Conservation (phyloP, 2,329 filamentous ascomycete genomes). For the Gnomoniopsis sp. region DNA sequence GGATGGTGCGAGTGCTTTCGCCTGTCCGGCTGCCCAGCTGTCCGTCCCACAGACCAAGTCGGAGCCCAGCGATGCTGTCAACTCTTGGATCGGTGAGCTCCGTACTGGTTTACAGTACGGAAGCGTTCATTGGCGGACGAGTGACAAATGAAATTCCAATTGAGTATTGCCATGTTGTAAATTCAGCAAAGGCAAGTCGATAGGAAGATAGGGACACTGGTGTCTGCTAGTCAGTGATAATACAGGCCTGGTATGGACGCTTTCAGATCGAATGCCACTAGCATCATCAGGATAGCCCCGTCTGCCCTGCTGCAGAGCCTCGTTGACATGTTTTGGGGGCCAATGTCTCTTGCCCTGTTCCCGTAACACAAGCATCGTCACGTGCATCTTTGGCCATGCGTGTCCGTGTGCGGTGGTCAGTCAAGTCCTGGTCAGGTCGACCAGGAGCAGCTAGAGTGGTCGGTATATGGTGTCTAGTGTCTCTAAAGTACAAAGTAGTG, state of each 20-base stretch:
- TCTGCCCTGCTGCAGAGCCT: background rate
- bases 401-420: constrained; percentile 14
- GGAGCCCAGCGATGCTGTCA: constrained; percentile 1
- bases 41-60: background rate
- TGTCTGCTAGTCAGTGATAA: too few species aligned
- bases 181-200: too few species aligned
- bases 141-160: background rate
- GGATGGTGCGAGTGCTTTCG: background rate
- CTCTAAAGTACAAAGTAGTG: background rate
- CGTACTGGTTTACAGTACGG: background rate
- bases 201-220: too few species aligned
- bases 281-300: too few species aligned
- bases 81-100: background rate
- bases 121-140: constrained; percentile 3
- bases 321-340: constrained; percentile 1
- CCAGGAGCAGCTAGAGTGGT: constrained; percentile 4
- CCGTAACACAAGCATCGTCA: constrained; percentile 11
- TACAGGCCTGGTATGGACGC: too few species aligned
- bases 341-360: background rate
- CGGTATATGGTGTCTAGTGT: constrained; percentile 4
- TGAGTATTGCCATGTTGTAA: too few species aligned
- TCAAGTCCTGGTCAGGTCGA: background rate
- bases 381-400: constrained; percentile 14
- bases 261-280: too few species aligned
- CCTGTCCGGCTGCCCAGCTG: background rate